These are phyloP conservation scores for Chalciporus piperatus DNA, from an alignment of 768 basidiomycete genomes.

Conservation along the genomic window DNA sequence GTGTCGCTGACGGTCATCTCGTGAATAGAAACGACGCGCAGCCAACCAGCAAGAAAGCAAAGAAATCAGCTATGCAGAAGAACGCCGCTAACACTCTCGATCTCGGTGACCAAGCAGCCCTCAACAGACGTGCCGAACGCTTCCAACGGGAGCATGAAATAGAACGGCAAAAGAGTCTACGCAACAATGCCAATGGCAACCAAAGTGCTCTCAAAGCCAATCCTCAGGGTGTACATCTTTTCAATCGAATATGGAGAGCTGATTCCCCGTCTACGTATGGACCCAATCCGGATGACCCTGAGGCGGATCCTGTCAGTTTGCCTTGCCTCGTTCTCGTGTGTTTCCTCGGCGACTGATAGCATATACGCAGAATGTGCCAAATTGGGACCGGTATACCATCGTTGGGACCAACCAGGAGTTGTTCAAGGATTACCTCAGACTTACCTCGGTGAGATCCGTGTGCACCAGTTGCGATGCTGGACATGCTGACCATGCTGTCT, in stretches of 20 bases:
- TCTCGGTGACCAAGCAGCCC: slow-evolving; percentile 62
- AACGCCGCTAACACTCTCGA: slow-evolving; percentile 41
- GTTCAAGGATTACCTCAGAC: slow-evolving; percentile 93
- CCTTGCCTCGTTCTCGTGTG: background rate
- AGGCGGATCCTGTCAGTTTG: slow-evolving; percentile 63
- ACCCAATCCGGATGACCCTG: slow-evolving; percentile 59
- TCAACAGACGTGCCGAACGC: slow-evolving; percentile 78
- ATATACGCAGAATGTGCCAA: slow-evolving; percentile 75
- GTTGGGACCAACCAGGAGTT: slow-evolving; percentile 86
- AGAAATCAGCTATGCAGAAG: slow-evolving; percentile 50
- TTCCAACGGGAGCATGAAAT: slow-evolving; percentile 90
- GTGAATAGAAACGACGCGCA: slow-evolving; percentile 37
- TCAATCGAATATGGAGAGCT: slow-evolving; percentile 42
- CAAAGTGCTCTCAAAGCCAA: slow-evolving; percentile 41
- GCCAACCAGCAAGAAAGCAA: slow-evolving; percentile 56
- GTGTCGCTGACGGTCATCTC: slow-evolving; percentile 8
- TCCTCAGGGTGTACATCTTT: slow-evolving; percentile 52
- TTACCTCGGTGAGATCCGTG: slow-evolving; percentile 71
- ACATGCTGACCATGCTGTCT: slow-evolving; percentile 5
- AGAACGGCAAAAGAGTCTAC: slow-evolving; percentile 61
- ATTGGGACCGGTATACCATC: slow-evolving; percentile 96
- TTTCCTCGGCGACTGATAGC: slow-evolving; percentile 7
- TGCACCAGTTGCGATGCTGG: background rate
- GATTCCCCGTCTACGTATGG: slow-evolving; percentile 50
- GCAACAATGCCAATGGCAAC: slow-evolving; percentile 27